Percentiles rank a stretch among this genome's conserved stretches.
These are phyloP conservation scores for Phylloporus sp. DNA, from an alignment of 768 basidiomycete species.

Conservation along the genomic window DNA sequence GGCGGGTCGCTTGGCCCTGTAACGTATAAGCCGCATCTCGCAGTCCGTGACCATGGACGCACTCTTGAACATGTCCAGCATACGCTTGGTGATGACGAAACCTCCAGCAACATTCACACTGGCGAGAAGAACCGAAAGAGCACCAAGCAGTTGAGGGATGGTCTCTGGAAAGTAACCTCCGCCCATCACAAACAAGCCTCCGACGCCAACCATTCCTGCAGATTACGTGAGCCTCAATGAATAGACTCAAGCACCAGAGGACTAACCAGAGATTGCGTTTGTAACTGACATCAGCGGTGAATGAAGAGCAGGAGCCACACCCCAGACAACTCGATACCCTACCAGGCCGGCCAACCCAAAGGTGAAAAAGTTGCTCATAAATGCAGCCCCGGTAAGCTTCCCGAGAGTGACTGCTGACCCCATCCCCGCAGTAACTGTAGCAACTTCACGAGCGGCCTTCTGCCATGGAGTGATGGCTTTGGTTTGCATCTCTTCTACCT, in stretches of 20 bases:
- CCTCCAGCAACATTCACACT: slow-evolving; percentile 87
- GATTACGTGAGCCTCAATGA: background rate
- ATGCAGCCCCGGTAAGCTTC: slow-evolving; percentile 72
- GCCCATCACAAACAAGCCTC: slow-evolving; percentile 88
- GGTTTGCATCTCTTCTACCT: slow-evolving; percentile 39
- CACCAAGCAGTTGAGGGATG: slow-evolving; percentile 73
- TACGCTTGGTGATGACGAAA: slow-evolving; percentile 85
- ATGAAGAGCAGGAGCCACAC: slow-evolving; percentile 81
- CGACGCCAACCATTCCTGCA: slow-evolving; percentile 70
- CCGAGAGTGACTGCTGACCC: slow-evolving; percentile 67
- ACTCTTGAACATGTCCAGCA: slow-evolving; percentile 94
- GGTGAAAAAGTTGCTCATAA: slow-evolving; percentile 87
- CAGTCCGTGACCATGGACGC: slow-evolving; percentile 14
- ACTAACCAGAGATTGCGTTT: slow-evolving; percentile 77
- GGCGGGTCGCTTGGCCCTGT: slow-evolving; percentile 79
- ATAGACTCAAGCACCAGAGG: slow-evolving; percentile 6
- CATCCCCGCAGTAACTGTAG: slow-evolving; percentile 71
- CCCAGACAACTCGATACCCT: slow-evolving; percentile 88
- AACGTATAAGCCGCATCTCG: slow-evolving; percentile 2
- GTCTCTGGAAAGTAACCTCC: slow-evolving; percentile 81
- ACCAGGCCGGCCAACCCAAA: slow-evolving; percentile 84
- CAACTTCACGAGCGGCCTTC: slow-evolving; percentile 71
- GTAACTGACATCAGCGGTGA: slow-evolving; percentile 91
- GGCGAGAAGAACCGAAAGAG: slow-evolving; percentile 79
- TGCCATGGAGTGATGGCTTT: slow-evolving; percentile 81